Percentiles rank a stretch among this genome's conserved stretches.
Conservation (phyloP, 2,329 filamentous ascomycete species). For the Arthrobotrys sphaeroides region DNA sequence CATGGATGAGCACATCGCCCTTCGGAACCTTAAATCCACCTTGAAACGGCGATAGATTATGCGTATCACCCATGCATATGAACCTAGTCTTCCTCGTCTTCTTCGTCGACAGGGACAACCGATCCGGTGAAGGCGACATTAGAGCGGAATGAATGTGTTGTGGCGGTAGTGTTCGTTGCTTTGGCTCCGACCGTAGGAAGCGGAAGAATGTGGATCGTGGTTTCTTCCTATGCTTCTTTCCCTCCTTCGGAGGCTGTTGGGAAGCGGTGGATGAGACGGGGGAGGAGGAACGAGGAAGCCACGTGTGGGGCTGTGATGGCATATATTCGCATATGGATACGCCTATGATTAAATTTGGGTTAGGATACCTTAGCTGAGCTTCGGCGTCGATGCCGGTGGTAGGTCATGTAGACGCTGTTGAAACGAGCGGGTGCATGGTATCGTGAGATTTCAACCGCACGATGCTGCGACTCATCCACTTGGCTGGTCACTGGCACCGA, state of each 20-base stretch:
- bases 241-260: background rate
- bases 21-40: conserved; percentile 67
- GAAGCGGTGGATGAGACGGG: background rate
- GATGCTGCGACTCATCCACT: background rate
- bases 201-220: background rate
- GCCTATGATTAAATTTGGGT: background rate
- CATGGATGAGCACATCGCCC: conserved; percentile 79
- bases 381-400: background rate
- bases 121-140: background rate
- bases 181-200: background rate
- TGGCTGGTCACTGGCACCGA: background rate
- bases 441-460: background rate
- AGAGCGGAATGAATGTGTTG: conserved; percentile 32
- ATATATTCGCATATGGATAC: background rate
- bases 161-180: background rate
- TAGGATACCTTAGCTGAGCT: background rate
- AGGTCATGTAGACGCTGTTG: background rate
- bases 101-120: background rate
- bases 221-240: background rate
- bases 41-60: conserved; percentile 65
- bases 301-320: background rate
- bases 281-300: conserved; percentile 11
- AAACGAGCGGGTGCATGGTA: conserved; percentile 4
- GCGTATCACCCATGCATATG: conserved; percentile 72
- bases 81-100: conserved; percentile 42